Evolutionary conservation across 306 rosid species (phyloP).

Genomic region (Styphnolobium japonicum): DNA sequence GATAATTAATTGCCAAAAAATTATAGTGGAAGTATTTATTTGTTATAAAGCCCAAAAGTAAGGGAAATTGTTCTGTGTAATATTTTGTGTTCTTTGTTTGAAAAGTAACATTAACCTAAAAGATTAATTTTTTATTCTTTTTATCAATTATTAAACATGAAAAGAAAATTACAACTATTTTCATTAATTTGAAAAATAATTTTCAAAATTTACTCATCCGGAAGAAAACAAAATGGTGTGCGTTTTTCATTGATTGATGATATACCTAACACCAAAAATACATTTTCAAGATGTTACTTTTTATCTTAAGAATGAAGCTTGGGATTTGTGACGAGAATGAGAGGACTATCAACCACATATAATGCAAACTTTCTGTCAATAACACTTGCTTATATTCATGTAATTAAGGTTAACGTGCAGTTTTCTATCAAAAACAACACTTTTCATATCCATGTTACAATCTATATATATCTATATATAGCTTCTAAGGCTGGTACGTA

Average conservation of each 20-base stretch:
- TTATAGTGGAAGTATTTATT: not conserved
- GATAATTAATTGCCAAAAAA: not conserved
- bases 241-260: slow-evolving; percentile 29
- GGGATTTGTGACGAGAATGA: slow-evolving; percentile 17
- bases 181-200: not conserved
- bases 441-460: slow-evolving; percentile 1
- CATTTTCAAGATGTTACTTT: slow-evolving; percentile 33
- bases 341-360: not conserved
- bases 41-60: not conserved
- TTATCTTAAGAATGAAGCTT: slow-evolving; percentile 33
- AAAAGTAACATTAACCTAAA: not conserved
- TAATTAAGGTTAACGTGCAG: slow-evolving; percentile 24
- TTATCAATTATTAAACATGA: no score
- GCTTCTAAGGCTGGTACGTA: not conserved
- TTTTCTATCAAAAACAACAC: slow-evolving; percentile 11
- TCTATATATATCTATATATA: not conserved
- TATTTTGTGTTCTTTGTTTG: not conserved
- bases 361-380: slow-evolving; percentile 11
- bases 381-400: not conserved
- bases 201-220: not conserved
- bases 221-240: slow-evolving; percentile 6
- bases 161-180: not conserved
- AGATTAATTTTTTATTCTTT: not conserved
- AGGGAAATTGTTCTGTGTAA: not conserved
- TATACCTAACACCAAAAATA: slow-evolving; percentile 28